These are phyloP conservation scores for Brettanomyces naardenensis DNA, from an alignment of 805 yeast genomes.

Conservation along the genomic window DNA sequence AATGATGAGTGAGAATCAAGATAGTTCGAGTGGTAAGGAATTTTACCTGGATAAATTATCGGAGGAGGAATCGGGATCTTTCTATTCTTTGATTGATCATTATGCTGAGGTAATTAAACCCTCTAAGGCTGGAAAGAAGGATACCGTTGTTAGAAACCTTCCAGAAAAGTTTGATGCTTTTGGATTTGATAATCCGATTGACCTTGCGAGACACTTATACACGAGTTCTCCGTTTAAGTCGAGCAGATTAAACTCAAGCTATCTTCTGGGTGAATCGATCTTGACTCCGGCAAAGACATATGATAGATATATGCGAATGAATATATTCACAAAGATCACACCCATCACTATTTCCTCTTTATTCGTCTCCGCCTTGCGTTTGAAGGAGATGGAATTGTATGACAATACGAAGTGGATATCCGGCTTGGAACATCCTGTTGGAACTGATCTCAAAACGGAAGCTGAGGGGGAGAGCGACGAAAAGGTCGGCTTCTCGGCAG, in stretches of 20 bases:
- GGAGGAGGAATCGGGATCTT: background rate
- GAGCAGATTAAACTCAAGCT: constrained; percentile 16
- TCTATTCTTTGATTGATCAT: background rate
- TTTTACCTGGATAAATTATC: background rate
- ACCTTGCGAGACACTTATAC: constrained; percentile 20
- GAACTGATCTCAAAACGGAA: background rate
- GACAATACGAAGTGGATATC: constrained; percentile 29
- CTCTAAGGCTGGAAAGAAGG: background rate
- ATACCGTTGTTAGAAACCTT: background rate
- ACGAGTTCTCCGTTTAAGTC: constrained; percentile 11
- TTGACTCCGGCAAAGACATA: constrained; percentile 25
- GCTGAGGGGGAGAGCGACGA: background rate
- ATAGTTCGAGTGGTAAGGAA: background rate
- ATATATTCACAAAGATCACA: constrained; percentile 12
- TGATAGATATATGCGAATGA: constrained; percentile 17
- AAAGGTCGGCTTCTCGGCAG: background rate
- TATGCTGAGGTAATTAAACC: constrained; percentile 3
- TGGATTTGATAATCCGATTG: constrained; percentile 11
- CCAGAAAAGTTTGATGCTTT: constrained; percentile 2
- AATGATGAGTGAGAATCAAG: constrained; percentile 2
- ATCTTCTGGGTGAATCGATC: constrained; percentile 27
- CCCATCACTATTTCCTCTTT: constrained; percentile 33
- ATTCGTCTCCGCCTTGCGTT: constrained; percentile 37
- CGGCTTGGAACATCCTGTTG: constrained; percentile 34
- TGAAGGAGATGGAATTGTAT: constrained; percentile 12